A percentile compares a stretch with the other conserved stretches of the same genome.
These are phyloP conservation scores for Cyclanthera cordifolia DNA, from an alignment of 306 rosid species.

Conservation along the genomic window DNA sequence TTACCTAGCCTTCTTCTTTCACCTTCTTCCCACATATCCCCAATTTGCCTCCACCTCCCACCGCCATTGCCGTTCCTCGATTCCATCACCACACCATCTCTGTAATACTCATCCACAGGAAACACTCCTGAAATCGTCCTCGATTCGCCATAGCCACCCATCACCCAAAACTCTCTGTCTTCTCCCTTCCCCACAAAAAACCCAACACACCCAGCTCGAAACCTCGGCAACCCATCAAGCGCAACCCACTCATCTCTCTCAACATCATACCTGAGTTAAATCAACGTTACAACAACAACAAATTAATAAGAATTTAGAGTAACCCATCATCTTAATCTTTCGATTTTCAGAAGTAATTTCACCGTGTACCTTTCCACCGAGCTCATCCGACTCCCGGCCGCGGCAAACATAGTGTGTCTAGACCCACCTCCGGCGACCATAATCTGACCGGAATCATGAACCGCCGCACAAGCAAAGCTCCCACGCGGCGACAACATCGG, in stretches of 20 bases:
- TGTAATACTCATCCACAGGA: constrained; percentile 64
- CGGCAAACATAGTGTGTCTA: constrained; percentile 50
- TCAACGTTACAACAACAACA: neutral
- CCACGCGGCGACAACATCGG: constrained; percentile 66
- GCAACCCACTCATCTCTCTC: constrained; percentile 51
- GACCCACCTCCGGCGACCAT: constrained; percentile 85
- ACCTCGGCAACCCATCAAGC: constrained; percentile 51
- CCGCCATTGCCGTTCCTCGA: constrained; percentile 23
- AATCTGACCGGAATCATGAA: constrained; percentile 25
- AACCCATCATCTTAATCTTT: neutral
- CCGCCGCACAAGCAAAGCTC: constrained; percentile 65
- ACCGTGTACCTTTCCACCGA: constrained; percentile 57
- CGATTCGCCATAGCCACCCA: constrained; percentile 75
- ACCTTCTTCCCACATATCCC: constrained; percentile 58
- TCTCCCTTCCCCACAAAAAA: constrained; percentile 39
- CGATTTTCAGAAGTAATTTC: too few species aligned
- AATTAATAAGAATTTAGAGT: neutral
- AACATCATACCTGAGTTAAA: constrained; percentile 32
- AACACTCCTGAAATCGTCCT: constrained; percentile 70
- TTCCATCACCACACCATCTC: constrained; percentile 58
- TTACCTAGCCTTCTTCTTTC: constrained; percentile 55
- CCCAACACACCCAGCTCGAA: constrained; percentile 81
- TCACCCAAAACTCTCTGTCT: constrained; percentile 62
- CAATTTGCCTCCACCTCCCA: constrained; percentile 58
- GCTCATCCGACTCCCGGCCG: constrained; percentile 59